Conservation (phyloP, 2,329 filamentous ascomycete genomes). For the Xylariaceae sp. region DNA sequence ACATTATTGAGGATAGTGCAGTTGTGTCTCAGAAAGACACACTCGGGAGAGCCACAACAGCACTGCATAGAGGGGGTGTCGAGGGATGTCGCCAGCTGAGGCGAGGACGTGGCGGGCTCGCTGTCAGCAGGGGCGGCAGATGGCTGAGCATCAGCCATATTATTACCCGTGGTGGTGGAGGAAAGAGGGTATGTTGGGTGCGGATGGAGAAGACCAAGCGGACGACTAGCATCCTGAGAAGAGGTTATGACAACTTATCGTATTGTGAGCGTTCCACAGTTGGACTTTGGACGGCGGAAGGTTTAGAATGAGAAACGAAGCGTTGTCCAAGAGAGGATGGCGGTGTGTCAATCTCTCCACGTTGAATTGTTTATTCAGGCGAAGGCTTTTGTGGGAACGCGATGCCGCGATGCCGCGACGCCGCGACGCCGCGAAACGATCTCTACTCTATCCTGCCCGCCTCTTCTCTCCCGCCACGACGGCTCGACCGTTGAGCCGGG, state of each 20-base stretch:
- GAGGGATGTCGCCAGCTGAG: slow-evolving; percentile 15
- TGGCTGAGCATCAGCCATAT: slow-evolving; percentile 18
- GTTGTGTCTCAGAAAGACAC: slow-evolving; percentile 77
- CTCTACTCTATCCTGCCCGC: background rate
- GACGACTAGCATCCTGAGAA: slow-evolving; percentile 11
- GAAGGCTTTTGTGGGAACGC: background rate
- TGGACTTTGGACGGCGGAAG: background rate
- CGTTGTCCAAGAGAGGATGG: background rate
- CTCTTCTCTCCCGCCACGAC: background rate
- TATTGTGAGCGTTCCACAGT: background rate
- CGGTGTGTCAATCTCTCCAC: background rate
- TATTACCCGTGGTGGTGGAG: slow-evolving; percentile 5
- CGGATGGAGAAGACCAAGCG: slow-evolving; percentile 3
- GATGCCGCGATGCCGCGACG: background rate
- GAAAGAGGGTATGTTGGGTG: slow-evolving; percentile 7
- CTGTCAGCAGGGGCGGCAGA: slow-evolving; percentile 3
- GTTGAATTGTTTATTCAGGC: background rate
- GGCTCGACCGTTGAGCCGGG: background rate
- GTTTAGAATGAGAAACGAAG: background rate
- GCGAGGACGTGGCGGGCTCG: slow-evolving; percentile 8
- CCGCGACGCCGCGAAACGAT: background rate
- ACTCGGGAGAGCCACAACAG: slow-evolving; percentile 81
- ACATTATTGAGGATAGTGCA: slow-evolving; percentile 71
- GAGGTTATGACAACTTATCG: slow-evolving; percentile 1
- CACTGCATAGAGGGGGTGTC: slow-evolving; percentile 52